Evolutionary conservation across 371 early-diverging fungal genomes (phyloP).

Genomic region (Circinella minor): DNA sequence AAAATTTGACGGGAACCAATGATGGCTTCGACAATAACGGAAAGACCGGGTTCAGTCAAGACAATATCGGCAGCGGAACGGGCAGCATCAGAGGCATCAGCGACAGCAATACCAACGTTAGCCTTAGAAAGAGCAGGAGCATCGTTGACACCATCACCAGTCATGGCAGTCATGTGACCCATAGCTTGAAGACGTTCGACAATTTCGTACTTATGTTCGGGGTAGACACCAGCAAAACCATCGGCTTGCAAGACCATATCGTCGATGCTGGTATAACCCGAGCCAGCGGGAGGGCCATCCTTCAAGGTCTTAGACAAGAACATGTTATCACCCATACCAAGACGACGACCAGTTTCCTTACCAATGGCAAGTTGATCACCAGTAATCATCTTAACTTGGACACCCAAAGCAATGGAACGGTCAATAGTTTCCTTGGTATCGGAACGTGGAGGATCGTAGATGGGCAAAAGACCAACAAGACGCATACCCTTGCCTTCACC

Average conservation of each 20-base stretch:
- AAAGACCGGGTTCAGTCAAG: conserved; percentile 72
- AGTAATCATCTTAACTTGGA: conserved; percentile 92
- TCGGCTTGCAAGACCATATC: conserved; percentile 74
- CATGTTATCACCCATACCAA: conserved; percentile 69
- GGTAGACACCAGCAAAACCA: conserved; percentile 87
- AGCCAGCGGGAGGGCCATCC: conserved; percentile 63
- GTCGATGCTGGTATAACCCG: conserved; percentile 75
- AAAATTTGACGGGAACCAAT: conserved; percentile 64
- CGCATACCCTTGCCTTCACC: conserved; percentile 63
- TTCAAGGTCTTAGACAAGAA: conserved; percentile 73
- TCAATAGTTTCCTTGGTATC: conserved; percentile 80
- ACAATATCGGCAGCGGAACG: conserved; percentile 75
- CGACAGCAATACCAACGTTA: conserved; percentile 82
- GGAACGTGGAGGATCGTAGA: conserved; percentile 88
- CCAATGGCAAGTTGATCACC: conserved; percentile 91
- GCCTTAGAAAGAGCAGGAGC: conserved; percentile 88
- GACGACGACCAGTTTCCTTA: conserved; percentile 75
- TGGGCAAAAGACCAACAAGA: conserved; percentile 67
- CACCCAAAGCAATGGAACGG: conserved; percentile 80
- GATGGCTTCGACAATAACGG: conserved; percentile 64
- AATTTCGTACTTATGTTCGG: conserved; percentile 91
- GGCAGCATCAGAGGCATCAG: conserved; percentile 71
- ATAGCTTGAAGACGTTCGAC: conserved; percentile 82
- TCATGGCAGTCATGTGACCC: conserved; percentile 83
- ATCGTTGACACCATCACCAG: conserved; percentile 96